Evolutionary conservation across 768 basidiomycete genomes (phyloP), one percentile per base, ranked within the genome.

Genomic region (Lanmaoa pseudosensibilis): DNA sequence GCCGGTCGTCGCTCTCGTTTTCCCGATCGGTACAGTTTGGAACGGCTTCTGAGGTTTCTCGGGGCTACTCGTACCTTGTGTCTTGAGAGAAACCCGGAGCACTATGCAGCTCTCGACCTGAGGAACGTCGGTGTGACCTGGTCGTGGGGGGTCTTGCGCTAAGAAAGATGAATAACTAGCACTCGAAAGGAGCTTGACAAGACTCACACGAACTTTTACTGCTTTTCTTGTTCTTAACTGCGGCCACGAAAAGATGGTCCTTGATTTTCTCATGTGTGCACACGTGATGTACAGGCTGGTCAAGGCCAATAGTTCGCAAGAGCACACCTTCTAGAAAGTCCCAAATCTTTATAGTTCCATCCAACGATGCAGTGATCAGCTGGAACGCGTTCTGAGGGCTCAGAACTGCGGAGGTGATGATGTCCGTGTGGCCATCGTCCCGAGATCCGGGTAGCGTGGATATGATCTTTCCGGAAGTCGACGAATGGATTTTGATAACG

Each of bases 341-440:
- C 97, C 97, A 99, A 25, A 97, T 75, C 69, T 90, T 83, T 59
- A 98, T 73, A 36, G 79, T 80, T n/a, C 94, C 96, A 62, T 94
- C 89, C 56, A 86, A 65, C 9, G 92, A 91, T 46, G 85, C 87
- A 12, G 93, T 93, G 60, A 98, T 84, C 60, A 99, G 73, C 70
- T 98, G 97, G 60, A 93, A 90, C 25, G 85, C 79, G 73, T 97
- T 98, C 59, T 86, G 80, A 15, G 97, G 94, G 68, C 85, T 89
- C 53, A 98, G 73, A 39, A 86, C 75, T 39, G 87, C 83, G 39
- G 86, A 83, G 12, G 94, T 92, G 61, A 98, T 82, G 23, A 77
- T 66, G 63, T 81, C 80, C 5, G 79, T 73, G 57, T 68, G 70
- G 60, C 70, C 74, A 50, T 67, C 72, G 55, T 60, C 75, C 59